phyloP scores from a whole-genome alignment of 257 asterid species.

The Solanum corneliomulleri region DNA sequence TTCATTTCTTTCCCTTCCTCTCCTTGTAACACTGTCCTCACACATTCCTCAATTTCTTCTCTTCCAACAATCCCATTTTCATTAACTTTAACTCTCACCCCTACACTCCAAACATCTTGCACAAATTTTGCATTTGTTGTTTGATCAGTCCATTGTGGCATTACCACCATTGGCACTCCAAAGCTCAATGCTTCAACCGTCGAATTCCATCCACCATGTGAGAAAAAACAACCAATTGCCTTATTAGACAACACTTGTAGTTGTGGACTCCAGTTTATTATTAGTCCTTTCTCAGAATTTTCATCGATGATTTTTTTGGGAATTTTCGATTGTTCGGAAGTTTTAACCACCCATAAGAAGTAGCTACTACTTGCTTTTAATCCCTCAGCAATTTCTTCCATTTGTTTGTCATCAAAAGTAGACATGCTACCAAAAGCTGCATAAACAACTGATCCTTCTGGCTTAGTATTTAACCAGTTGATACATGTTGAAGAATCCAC shows the following conservation, averaged over 20 bases:
- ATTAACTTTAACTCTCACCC: slow-evolving; percentile 35
- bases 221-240: slow-evolving; percentile 58
- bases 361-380: slow-evolving; percentile 19
- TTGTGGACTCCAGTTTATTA: slow-evolving; percentile 65
- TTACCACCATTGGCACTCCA: slow-evolving; percentile 71
- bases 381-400: slow-evolving; percentile 51
- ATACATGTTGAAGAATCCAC: slow-evolving; percentile 17
- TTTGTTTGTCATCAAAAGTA: slow-evolving; percentile 25
- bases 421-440: slow-evolving; percentile 82
- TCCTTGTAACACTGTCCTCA: slow-evolving; percentile 44
- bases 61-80: slow-evolving; percentile 37
- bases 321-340: slow-evolving; percentile 22
- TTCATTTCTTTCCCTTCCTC: slow-evolving; percentile 47
- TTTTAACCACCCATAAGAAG: slow-evolving; percentile 56
- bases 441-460: slow-evolving; percentile 47
- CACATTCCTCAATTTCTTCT: slow-evolving; percentile 47
- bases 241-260: slow-evolving; percentile 29
- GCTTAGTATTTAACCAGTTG: slow-evolving; percentile 47
- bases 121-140: slow-evolving; percentile 55
- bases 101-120: slow-evolving; percentile 55
- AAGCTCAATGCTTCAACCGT: slow-evolving; percentile 51
- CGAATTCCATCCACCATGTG: slow-evolving; percentile 88
- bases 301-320: slow-evolving; percentile 18
- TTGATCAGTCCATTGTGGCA: slow-evolving; percentile 88
- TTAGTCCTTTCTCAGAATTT: slow-evolving; percentile 11